Conservation (phyloP, 2,329 filamentous ascomycete species). For the Exophiala sp. region DNA sequence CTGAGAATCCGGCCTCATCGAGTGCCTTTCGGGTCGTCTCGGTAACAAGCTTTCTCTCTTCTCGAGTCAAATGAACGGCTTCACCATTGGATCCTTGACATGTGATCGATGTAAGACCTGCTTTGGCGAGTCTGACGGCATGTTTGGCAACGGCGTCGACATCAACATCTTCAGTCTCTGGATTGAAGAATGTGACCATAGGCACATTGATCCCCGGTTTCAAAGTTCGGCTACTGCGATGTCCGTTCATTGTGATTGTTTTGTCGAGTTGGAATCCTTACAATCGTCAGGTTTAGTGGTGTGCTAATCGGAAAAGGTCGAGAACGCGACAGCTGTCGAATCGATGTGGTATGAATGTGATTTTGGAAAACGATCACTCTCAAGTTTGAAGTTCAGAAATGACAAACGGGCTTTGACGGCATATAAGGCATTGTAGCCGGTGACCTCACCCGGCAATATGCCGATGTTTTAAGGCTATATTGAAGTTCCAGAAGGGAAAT, state of each 20-base stretch:
- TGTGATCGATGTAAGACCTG: conserved; percentile 69
- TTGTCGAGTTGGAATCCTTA: neutral
- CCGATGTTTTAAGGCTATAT: conserved; percentile 6
- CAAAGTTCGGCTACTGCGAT: conserved; percentile 16
- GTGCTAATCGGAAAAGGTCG: too few relatives aligned
- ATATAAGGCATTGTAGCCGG: conserved; percentile 2
- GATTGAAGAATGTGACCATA: conserved; percentile 69
- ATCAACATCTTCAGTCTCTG: conserved; percentile 63
- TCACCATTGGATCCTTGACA: conserved; percentile 81
- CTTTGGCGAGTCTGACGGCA: conserved; percentile 66
- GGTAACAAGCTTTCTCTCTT: conserved; percentile 67
- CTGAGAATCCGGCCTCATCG: conserved; percentile 60
- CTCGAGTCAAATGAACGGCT: conserved; percentile 70
- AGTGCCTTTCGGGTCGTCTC: conserved; percentile 66
- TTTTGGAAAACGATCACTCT: neutral
- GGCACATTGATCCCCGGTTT: conserved; percentile 64
- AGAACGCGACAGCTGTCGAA: neutral
- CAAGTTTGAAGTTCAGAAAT: neutral
- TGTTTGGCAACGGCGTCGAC: conserved; percentile 55
- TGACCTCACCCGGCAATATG: conserved; percentile 16
- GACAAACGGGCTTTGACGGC: neutral
- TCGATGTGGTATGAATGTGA: too few relatives aligned
- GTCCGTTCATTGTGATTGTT: conserved; percentile 22
- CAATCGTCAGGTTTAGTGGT: neutral
- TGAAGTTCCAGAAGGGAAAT: too few relatives aligned